Conservation (phyloP, 306 rosid genomes). For the Castanea mollissima region DNA sequence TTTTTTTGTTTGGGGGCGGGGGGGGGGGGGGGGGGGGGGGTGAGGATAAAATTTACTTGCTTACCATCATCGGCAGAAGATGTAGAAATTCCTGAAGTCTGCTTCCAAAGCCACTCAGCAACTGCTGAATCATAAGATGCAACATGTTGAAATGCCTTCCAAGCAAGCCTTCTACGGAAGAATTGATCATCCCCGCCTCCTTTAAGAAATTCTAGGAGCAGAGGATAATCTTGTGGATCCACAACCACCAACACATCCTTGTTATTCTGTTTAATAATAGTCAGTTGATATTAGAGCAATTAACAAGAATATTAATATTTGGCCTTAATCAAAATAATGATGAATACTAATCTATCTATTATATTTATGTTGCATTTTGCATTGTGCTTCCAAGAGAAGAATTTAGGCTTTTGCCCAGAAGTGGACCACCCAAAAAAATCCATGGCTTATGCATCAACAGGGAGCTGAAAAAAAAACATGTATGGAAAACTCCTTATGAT, state of each 20-base stretch:
- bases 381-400: background rate
- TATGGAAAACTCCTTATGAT: background rate
- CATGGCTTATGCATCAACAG: background rate
- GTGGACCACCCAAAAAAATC: background rate
- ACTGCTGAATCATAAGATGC: conserved; percentile 93
- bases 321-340: background rate
- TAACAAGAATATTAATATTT: background rate
- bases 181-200: conserved; percentile 56
- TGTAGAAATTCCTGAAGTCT: conserved; percentile 61
- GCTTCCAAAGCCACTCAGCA: conserved; percentile 97
- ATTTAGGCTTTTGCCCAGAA: background rate
- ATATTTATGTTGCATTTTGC: background rate
- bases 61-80: background rate
- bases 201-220: conserved; percentile 66
- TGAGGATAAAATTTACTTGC: background rate
- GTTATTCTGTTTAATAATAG: conserved; percentile 65
- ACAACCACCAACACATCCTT: conserved; percentile 90
- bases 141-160: conserved; percentile 93
- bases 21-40: background rate
- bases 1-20: background rate
- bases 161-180: conserved; percentile 81
- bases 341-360: background rate
- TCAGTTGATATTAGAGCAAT: conserved; percentile 7
- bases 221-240: conserved; percentile 83
- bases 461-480: background rate